These are phyloP conservation scores for Rhizopogon vesiculosus DNA, from an alignment of 768 basidiomycete species.

Conservation along the genomic window DNA sequence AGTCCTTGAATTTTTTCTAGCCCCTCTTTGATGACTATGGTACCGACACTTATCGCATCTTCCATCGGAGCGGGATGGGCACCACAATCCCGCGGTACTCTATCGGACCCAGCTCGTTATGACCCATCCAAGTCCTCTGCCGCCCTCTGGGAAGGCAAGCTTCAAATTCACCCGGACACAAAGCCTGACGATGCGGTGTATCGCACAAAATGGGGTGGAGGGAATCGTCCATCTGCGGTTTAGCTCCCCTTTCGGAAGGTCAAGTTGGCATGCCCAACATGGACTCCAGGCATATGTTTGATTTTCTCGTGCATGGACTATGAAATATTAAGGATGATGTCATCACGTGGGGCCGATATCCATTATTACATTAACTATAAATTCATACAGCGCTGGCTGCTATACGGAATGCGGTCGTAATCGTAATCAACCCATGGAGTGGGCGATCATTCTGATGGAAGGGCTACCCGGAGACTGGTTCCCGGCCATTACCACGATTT, in stretches of 20 bases:
- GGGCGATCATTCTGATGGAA: conserved; percentile 3
- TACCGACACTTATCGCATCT: conserved; percentile 69
- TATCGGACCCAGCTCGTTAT: conserved; percentile 69
- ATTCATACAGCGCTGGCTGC: not conserved
- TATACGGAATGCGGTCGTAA: not conserved
- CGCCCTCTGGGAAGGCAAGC: conserved; percentile 78
- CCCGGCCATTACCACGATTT: not conserved
- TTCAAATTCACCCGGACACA: conserved; percentile 88
- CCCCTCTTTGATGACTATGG: conserved; percentile 71
- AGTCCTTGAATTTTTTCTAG: conserved; percentile 35
- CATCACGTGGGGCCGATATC: not conserved
- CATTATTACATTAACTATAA: conserved; percentile 1
- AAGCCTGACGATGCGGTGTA: conserved; percentile 54
- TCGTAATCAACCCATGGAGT: not conserved
- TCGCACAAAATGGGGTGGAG: conserved; percentile 25
- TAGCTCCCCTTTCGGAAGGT: not conserved
- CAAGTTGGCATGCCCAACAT: no score
- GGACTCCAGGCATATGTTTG: not conserved
- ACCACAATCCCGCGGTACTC: conserved; percentile 48
- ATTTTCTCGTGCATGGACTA: not conserved
- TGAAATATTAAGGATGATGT: not conserved
- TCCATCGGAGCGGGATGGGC: conserved; percentile 66
- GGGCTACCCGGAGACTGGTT: not conserved
- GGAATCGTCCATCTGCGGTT: conserved; percentile 11
- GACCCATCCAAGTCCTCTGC: conserved; percentile 81